A percentile compares a stretch with the other conserved stretches of the same genome.
phyloP scores from a whole-genome alignment of 2,329 filamentous ascomycete species.

The Apiospora pterosperma region DNA sequence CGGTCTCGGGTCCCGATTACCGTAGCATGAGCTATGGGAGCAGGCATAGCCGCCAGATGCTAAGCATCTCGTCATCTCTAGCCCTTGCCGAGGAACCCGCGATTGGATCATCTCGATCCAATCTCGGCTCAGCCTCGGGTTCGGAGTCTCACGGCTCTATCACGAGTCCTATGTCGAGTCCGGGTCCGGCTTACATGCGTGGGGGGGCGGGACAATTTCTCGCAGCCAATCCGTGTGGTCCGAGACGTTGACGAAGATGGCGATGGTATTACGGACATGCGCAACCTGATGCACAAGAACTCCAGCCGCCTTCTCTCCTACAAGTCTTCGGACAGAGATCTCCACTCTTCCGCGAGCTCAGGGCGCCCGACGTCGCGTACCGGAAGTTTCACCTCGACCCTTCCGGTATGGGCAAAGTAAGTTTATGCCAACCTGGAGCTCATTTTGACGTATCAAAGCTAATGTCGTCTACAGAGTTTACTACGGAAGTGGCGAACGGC shows the following conservation, averaged over 20 bases:
- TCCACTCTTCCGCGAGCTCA: conserved; percentile 50
- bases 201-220: conserved; percentile 29
- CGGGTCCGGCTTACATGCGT: conserved; percentile 41
- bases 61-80: conserved; percentile 56
- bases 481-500: conserved; percentile 64
- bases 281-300: conserved; percentile 45
- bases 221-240: conserved; percentile 41
- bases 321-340: conserved; percentile 47
- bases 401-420: conserved; percentile 55
- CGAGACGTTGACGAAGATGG: conserved; percentile 61
- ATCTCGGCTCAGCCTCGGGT: not conserved
- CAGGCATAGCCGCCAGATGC: conserved; percentile 48
- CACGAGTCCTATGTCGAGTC: conserved; percentile 17
- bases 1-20: conserved; percentile 38
- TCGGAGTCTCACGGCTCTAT: not conserved
- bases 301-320: conserved; percentile 54
- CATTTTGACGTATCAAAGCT: conserved; percentile 7
- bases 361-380: conserved; percentile 21
- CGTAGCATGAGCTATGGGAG: conserved; percentile 48
- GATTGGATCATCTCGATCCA: not conserved
- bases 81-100: conserved; percentile 34
- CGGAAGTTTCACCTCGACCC: conserved; percentile 41
- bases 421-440: conserved; percentile 6
- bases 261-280: conserved; percentile 59
- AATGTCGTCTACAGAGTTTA: conserved; percentile 51